A percentile compares a stretch with the other conserved stretches of the same genome.
Evolutionary conservation across 441 rosid genomes (phyloP).

Genomic region (Erodium chrysanthum): DNA sequence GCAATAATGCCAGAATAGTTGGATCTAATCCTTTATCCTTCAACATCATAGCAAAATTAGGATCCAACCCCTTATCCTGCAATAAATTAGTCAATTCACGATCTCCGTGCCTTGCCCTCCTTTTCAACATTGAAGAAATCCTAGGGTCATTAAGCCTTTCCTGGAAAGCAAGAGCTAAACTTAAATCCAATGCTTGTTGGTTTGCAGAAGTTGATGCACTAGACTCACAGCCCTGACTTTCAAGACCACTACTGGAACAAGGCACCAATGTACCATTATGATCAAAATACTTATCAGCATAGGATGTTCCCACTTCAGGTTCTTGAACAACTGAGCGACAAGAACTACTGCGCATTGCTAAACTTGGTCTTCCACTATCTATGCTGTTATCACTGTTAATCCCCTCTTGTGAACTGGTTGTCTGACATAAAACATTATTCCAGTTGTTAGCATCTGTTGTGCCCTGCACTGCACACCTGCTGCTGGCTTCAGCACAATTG

Average conservation of each 20-base stretch:
- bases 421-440: conserved; percentile 50
- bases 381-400: conserved; percentile 84
- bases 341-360: conserved; percentile 77
- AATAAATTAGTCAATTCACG: conserved; percentile 70
- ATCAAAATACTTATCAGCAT: conserved; percentile 57
- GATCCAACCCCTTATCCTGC: conserved; percentile 98
- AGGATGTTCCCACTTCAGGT: conserved; percentile 64
- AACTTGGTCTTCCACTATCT: conserved; percentile 97
- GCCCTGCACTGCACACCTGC: conserved; percentile 40
- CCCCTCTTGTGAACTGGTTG: conserved; percentile 76
- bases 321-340: conserved; percentile 85
- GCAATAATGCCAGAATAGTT: conserved; percentile 88
- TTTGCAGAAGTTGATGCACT: conserved; percentile 78
- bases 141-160: conserved; percentile 87
- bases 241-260: conserved; percentile 89
- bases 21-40: conserved; percentile 97
- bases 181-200: conserved; percentile 78
- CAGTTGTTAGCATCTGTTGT: conserved; percentile 44
- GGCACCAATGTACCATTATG: conserved; percentile 45
- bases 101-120: conserved; percentile 78
- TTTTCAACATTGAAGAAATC: conserved; percentile 76
- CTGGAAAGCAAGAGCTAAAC: conserved; percentile 83
- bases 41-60: conserved; percentile 99
- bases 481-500: conserved; percentile 52
- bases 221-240: conserved; percentile 93